Percentiles rank a stretch among this genome's conserved stretches.
phyloP scores from a whole-genome alignment of 75 land plant genomes.

The Chamaecyparis obtusa region DNA sequence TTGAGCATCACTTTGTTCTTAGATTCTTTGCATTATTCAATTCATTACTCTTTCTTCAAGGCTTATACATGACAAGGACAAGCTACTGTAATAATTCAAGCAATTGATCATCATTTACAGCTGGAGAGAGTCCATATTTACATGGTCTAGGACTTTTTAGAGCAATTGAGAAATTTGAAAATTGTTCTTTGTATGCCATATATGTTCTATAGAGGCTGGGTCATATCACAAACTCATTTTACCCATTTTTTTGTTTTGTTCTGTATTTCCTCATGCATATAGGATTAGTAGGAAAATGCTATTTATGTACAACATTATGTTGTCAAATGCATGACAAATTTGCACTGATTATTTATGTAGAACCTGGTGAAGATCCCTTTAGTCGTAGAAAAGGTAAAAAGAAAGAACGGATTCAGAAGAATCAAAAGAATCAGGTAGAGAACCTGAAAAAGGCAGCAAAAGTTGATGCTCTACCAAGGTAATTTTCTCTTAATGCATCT shows the following conservation, averaged over 20 bases:
- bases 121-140: not conserved
- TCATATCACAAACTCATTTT: not conserved
- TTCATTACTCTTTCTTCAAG: not conserved
- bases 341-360: constrained; percentile 31
- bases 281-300: not conserved
- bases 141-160: not conserved
- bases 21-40: not conserved
- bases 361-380: constrained; percentile 93
- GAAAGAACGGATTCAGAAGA: constrained; percentile 79
- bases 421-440: constrained; percentile 77
- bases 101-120: not conserved
- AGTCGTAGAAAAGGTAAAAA: constrained; percentile 54
- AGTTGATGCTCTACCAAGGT: constrained; percentile 89
- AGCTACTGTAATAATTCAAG: not conserved
- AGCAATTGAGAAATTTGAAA: not conserved
- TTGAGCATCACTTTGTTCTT: not conserved
- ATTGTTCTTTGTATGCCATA: not conserved
- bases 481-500: not conserved
- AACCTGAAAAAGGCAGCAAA: constrained; percentile 89
- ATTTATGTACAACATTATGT: not conserved
- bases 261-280: not conserved
- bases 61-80: not conserved
- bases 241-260: not conserved
- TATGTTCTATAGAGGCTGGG: not conserved
- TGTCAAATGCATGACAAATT: not conserved